Percentiles rank a stretch among this genome's conserved stretches.
Conservation (phyloP, 2,329 filamentous ascomycete species). For the Hortaea werneckii region DNA sequence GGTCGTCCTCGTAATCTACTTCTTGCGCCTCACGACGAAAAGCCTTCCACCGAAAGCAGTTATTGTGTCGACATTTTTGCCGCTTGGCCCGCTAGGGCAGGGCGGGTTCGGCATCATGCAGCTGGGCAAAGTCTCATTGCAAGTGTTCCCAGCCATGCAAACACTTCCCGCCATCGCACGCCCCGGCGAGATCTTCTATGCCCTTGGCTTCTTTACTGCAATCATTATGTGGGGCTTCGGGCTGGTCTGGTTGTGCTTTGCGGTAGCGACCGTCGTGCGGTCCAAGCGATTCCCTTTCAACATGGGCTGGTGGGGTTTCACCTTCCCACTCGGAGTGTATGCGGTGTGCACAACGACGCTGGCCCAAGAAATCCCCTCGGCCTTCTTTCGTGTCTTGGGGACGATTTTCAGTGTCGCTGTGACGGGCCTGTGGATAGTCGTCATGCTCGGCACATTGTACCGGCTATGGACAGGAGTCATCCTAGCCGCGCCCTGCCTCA, state of each 20-base stretch:
- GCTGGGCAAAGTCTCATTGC: constrained; percentile 34
- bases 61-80: constrained; percentile 58
- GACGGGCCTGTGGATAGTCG: constrained; percentile 45
- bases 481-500: constrained; percentile 44
- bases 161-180: constrained; percentile 27
- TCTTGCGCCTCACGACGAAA: constrained; percentile 56
- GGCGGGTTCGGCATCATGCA: constrained; percentile 34
- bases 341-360: constrained; percentile 38
- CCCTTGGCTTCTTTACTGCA: constrained; percentile 42
- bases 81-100: constrained; percentile 49
- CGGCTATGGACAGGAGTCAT: constrained; percentile 38
- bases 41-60: constrained; percentile 56
- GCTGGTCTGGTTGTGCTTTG: constrained; percentile 45
- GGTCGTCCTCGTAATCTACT: constrained; percentile 57
- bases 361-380: constrained; percentile 41
- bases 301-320: constrained; percentile 54
- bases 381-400: constrained; percentile 46
- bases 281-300: constrained; percentile 47
- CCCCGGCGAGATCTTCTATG: constrained; percentile 47
- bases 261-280: constrained; percentile 37
- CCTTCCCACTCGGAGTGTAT: constrained; percentile 49
- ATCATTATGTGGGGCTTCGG: constrained; percentile 48
- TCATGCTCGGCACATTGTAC: constrained; percentile 38
- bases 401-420: constrained; percentile 44
- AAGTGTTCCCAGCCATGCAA: constrained; percentile 29